Evolutionary conservation across 768 basidiomycete genomes (phyloP).

Genomic region (Leucosporidium creatinivorum): DNA sequence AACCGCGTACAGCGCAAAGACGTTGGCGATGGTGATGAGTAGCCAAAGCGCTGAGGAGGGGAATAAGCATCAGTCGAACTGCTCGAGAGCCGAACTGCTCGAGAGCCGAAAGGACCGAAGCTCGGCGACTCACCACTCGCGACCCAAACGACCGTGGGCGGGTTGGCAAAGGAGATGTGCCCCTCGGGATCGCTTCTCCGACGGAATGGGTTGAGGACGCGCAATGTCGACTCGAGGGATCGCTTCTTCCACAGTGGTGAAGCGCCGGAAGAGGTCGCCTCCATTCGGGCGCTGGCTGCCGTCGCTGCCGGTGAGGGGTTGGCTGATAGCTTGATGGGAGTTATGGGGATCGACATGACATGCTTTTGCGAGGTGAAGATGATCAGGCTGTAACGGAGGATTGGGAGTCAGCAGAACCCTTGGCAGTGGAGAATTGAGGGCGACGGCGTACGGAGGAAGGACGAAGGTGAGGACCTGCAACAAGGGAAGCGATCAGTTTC

Average conservation of each 20-base stretch:
- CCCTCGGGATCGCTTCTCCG: constrained; percentile 7
- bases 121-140: neutral
- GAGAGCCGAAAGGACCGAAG: too few species aligned
- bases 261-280: neutral
- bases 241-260: neutral
- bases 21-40: constrained; percentile 20
- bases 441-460: constrained; percentile 6
- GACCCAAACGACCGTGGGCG: constrained; percentile 13
- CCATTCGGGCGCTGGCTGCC: too few species aligned
- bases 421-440: neutral
- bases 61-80: neutral
- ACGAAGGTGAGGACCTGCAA: constrained; percentile 38
- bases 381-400: constrained; percentile 10
- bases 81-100: neutral
- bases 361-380: constrained; percentile 22
- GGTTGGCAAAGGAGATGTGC: constrained; percentile 14
- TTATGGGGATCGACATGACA: constrained; percentile 20
- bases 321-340: too few species aligned
- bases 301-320: accelerated
- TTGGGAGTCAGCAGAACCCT: too few species aligned
- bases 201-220: constrained; percentile 19
- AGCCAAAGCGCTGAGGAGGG: constrained; percentile 4
- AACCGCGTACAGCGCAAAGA: constrained; percentile 20
- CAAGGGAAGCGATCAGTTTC: neutral
- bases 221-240: neutral